Evolutionary conservation across 1,284 basidiomycete species (phyloP), one percentile per base, ranked within the genome.

Genomic region (Rhodotorula sp.): DNA sequence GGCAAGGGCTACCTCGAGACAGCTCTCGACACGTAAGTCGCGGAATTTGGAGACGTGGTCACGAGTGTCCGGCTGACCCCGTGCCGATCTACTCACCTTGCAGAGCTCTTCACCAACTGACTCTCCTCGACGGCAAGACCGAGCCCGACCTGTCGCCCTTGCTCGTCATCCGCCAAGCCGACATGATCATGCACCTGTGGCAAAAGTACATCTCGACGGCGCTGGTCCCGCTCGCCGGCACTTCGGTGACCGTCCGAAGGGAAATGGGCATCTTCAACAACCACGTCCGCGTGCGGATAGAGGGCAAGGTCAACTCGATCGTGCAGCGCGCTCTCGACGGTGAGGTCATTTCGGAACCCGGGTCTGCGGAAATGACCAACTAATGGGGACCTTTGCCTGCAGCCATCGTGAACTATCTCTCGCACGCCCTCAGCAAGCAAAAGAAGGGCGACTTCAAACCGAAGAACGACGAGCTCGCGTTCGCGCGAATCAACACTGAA

Each of bases 391-490:
- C 34, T 51, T 34, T 6, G 39, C 59, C 39, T 21, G 31, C 69
- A 81, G 79, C 80, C 56, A 76, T 83, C 52, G 75, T 83, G 6
- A 72, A 77, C 2, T 83, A 79, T 75, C 79, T 86, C 20, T 85
- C 87, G 12, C 77, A 84, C 2, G 89, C 91, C 71, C 87, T 99
- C 51, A 54, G 77, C 20, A 97, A 94, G 81, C 97, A 99, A 81
- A 98, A 97, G 85, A 91, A 90, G 79, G 91, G 89, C 62, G 97
- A 99, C 80, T 99, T 97, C 84, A 95, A 95, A 81, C 97, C 97
- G 14, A 89, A 91, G 66, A 95, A 97, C 78, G 96, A 99, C 79
- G 94, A 97, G 77, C 82, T 95, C 39, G 94, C 93, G 0, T 98
- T 99, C 81, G 91, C 93, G 1, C 85, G 93, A 34, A 93, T 93